Percentiles rank a stretch among this genome's conserved stretches.
These are phyloP conservation scores for Solanum corneliomulleri DNA, from an alignment of 257 asterid species.

Conservation along the genomic window DNA sequence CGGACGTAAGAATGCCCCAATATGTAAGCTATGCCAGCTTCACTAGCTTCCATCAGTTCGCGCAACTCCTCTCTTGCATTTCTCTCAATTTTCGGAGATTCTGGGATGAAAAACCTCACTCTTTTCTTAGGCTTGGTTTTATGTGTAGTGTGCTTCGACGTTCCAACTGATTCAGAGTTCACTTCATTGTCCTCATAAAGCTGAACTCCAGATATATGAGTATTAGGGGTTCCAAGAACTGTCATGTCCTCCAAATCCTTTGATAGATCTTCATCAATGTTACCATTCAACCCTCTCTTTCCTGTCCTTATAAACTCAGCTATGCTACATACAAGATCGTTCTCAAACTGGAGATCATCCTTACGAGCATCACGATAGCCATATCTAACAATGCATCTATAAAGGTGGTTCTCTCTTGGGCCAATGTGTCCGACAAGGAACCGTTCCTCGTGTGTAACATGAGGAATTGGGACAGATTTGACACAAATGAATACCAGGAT, in stretches of 20 bases:
- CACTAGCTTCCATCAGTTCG: neutral
- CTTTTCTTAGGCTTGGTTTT: constrained; percentile 2
- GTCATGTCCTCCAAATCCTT: constrained; percentile 37
- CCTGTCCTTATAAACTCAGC: constrained; percentile 69
- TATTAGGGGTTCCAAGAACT: constrained; percentile 70
- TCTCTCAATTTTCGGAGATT: constrained; percentile 38
- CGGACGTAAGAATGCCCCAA: constrained; percentile 52
- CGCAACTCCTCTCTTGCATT: constrained; percentile 37
- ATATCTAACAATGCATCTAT: constrained; percentile 64
- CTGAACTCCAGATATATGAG: constrained; percentile 13
- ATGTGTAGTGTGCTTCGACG: constrained; percentile 33
- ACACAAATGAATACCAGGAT: constrained; percentile 78
- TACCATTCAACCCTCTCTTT: neutral
- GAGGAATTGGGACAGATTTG: constrained; percentile 77
- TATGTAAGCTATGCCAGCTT: neutral
- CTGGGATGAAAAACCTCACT: constrained; percentile 34
- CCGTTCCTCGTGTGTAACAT: constrained; percentile 61
- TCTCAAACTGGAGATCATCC: constrained; percentile 63
- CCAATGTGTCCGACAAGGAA: constrained; percentile 78
- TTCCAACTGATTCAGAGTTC: constrained; percentile 15
- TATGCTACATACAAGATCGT: constrained; percentile 70
- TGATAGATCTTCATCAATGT: neutral
- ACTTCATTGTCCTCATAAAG: constrained; percentile 12
- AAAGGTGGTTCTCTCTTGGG: constrained; percentile 58
- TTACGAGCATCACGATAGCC: constrained; percentile 38